phyloP scores from a whole-genome alignment of 768 basidiomycete species.

The Trametes cinnabarina region DNA sequence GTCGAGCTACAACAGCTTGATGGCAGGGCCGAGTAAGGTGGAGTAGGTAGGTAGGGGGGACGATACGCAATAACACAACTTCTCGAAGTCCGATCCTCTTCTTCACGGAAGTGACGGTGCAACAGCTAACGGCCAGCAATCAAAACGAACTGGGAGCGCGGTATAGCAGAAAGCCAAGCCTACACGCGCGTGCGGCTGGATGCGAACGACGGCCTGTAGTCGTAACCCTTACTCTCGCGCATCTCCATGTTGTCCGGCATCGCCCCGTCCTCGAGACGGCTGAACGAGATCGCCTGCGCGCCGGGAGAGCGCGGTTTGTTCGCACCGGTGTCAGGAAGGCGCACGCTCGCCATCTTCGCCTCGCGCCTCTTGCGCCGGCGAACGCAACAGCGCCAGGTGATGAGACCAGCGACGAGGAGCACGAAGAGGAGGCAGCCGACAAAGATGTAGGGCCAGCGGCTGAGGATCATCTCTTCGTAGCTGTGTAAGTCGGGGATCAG shows the following conservation, averaged over 20 bases:
- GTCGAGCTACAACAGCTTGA: conserved; percentile 2
- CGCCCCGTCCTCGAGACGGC: conserved; percentile 14
- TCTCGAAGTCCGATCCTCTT: conserved; percentile 23
- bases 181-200: conserved; percentile 13
- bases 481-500: conserved; percentile 8
- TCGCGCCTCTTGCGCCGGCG: conserved; percentile 19
- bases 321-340: conserved; percentile 13
- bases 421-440: conserved; percentile 32
- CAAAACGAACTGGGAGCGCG: neutral
- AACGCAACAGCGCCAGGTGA: conserved; percentile 33
- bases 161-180: neutral
- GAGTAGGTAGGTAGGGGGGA: neutral
- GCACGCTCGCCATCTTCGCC: conserved; percentile 2
- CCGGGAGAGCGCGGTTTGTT: conserved; percentile 1
- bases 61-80: conserved; percentile 16
- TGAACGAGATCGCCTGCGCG: conserved; percentile 13
- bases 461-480: conserved; percentile 30
- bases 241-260: conserved; percentile 13
- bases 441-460: conserved; percentile 33
- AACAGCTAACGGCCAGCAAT: neutral
- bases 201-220: conserved; percentile 15
- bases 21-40: neutral
- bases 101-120: conserved; percentile 19
- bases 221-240: conserved; percentile 10
- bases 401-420: conserved; percentile 25